Evolutionary conservation across 768 basidiomycete genomes (phyloP), one percentile per base, ranked within the genome.

Genomic region (Termitomyces sp.): DNA sequence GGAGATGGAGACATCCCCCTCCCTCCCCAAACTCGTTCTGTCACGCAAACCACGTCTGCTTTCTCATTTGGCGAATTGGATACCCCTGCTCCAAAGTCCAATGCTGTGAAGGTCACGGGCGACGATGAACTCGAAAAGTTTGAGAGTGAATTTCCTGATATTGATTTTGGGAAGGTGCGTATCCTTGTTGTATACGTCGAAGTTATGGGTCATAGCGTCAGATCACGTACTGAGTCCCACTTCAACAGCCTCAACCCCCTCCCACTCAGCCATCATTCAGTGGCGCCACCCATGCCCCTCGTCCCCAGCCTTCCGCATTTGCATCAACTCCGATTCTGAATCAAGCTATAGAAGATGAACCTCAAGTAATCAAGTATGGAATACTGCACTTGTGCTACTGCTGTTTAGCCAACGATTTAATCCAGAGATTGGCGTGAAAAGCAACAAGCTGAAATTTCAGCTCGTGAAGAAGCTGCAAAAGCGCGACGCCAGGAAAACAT

Each of bases 121-220:
- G 85, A 91, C 67, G 90, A 93, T 63, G 89, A 91, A 63, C 82
- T 95, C 60, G 88, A 91, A 59, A 85, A 88, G 71, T 95, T 95
- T 63, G 87, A 93, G 73, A 87, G 75, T 70, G 84, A 91, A 59
- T 95, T 94, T 70, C 93, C 93, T 0, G 93, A 89, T 55, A 81
- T 95, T 61, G 86, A 87, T 55, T 73, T 82, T 58, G 66, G 69
- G 28, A 71, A 73, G 62, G 77, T 79, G 63, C 59, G 74, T 69
- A 36, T 46, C 33, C 48, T 12, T 55, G 41, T 40, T 50, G 56
- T 20, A 46, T 20, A 57, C 28, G 35, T 7, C n/a, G n/a, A n/a
- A n/a, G n/a, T 28, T 51, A 14, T 26, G 14, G 23, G 12, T 38
- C 14, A 20, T 16, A 26, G n/a, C n/a, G 50, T 51, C 20, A 36